These are phyloP conservation scores for Xylariaceae sp. DNA, from an alignment of 2,329 filamentous ascomycete species.

Conservation along the genomic window DNA sequence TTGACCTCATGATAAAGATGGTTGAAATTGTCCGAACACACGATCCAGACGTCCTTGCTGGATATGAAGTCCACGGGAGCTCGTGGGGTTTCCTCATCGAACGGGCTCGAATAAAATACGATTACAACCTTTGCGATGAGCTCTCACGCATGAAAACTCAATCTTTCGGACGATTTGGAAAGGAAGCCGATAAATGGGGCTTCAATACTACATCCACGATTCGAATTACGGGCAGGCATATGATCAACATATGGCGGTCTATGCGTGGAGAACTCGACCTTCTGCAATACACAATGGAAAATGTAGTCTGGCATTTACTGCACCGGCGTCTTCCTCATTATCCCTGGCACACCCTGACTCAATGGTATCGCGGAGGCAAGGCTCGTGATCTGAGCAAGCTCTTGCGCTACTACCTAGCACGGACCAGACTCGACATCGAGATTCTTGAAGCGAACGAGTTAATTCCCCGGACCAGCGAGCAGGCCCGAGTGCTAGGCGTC, in stretches of 20 bases:
- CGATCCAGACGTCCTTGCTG: constrained; percentile 90
- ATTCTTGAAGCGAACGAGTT: constrained; percentile 89
- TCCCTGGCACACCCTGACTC: constrained; percentile 69
- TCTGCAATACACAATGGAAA: constrained; percentile 93
- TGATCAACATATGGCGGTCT: constrained; percentile 95
- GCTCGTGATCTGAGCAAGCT: constrained; percentile 68
- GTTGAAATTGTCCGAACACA: constrained; percentile 77
- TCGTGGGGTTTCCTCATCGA: constrained; percentile 98
- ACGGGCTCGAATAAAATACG: constrained; percentile 77
- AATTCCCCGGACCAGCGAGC: constrained; percentile 84
- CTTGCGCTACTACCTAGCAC: constrained; percentile 69
- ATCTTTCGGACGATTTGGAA: constrained; percentile 78
- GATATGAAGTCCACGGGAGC: constrained; percentile 87
- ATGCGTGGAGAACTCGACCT: constrained; percentile 92
- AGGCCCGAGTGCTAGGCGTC: constrained; percentile 85
- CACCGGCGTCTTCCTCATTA: constrained; percentile 88
- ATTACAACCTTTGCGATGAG: constrained; percentile 86
- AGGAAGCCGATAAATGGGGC: constrained; percentile 84
- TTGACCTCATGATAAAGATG: constrained; percentile 80
- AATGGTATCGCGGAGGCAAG: constrained; percentile 71
- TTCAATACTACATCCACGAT: constrained; percentile 93
- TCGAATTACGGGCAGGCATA: constrained; percentile 85
- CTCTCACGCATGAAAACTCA: constrained; percentile 83
- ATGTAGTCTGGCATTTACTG: constrained; percentile 86
- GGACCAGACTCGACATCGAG: constrained; percentile 79